Percentiles rank a stretch among this genome's conserved stretches.
phyloP scores from a whole-genome alignment of 192 early-diverging fungal genomes.

The Backusella tuberculispora region DNA sequence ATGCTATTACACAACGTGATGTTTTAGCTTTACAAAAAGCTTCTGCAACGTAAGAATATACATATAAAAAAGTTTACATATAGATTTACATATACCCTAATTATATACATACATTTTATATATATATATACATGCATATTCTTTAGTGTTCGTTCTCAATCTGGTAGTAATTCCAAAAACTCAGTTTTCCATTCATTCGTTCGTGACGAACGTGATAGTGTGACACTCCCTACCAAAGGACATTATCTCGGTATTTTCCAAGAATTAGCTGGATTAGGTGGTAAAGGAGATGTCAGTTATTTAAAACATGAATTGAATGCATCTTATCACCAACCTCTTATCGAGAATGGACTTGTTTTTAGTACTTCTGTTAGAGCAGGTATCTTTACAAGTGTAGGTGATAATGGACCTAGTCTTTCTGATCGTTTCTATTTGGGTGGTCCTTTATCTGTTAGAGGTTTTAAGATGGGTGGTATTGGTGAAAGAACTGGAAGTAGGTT shows the following conservation, averaged over 20 bases:
- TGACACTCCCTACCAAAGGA: conserved; percentile 76
- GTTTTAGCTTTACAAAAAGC: conserved; percentile 8
- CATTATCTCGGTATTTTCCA: conserved; percentile 50
- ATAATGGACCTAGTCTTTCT: conserved; percentile 61
- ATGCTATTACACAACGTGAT: conserved; percentile 10
- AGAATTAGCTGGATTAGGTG: conserved; percentile 85
- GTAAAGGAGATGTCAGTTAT: conserved; percentile 70
- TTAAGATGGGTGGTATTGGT: conserved; percentile 85
- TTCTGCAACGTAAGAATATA: conserved; percentile 8
- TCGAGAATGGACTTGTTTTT: conserved; percentile 27
- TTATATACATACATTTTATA: not conserved
- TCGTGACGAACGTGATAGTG: conserved; percentile 78
- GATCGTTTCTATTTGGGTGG: conserved; percentile 94
- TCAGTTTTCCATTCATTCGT: conserved; percentile 68
- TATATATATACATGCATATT: not conserved
- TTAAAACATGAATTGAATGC: conserved; percentile 70
- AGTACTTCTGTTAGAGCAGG: conserved; percentile 62
- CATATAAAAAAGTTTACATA: not conserved
- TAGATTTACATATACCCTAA: not conserved
- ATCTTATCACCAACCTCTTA: conserved; percentile 46
- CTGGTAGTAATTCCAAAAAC: conserved; percentile 65
- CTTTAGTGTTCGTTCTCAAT: conserved; percentile 23
- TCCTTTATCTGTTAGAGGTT: conserved; percentile 84
- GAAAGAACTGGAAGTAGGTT: conserved; percentile 73
- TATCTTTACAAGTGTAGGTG: conserved; percentile 61